Conservation (phyloP, 2,329 filamentous ascomycete species). For the Beauveria pseudobassiana region DNA sequence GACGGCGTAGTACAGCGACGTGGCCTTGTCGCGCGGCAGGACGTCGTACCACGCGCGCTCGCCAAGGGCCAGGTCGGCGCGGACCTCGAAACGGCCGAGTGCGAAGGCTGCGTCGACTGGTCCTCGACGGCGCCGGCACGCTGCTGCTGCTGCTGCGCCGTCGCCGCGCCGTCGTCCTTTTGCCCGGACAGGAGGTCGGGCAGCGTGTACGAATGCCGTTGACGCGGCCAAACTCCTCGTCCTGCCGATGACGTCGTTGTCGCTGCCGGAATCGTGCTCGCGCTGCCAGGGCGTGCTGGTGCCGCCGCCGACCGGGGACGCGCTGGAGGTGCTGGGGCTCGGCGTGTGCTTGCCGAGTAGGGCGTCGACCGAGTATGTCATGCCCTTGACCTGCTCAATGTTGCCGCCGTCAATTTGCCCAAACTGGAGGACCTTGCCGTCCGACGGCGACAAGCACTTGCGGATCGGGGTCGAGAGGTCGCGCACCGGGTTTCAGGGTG, state of each 20-base stretch:
- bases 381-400: conserved; percentile 97
- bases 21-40: conserved; percentile 54
- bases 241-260: conserved; percentile 65
- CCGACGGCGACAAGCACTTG: conserved; percentile 84
- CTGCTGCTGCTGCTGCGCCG: conserved; percentile 18
- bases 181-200: conserved; percentile 79
- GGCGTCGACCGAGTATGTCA: conserved; percentile 94
- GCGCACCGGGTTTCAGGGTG: conserved; percentile 77
- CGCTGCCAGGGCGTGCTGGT: conserved; percentile 18
- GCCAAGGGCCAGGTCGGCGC: conserved; percentile 71
- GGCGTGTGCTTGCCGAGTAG: conserved; percentile 66
- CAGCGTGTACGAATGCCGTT: conserved; percentile 96
- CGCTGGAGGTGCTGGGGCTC: conserved; percentile 43
- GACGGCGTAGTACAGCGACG: conserved; percentile 84
- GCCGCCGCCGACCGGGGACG: conserved; percentile 15
- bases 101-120: conserved; percentile 57
- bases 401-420: conserved; percentile 87
- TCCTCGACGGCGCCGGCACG: conserved; percentile 46
- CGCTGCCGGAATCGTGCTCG: conserved; percentile 37
- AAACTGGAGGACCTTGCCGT: conserved; percentile 86
- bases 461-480: conserved; percentile 74
- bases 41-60: conserved; percentile 64
- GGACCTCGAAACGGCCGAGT: conserved; percentile 73
- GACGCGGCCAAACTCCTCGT: conserved; percentile 88
- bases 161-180: conserved; percentile 32